Evolutionary conservation across 192 early-diverging fungal species (phyloP).

Genomic region (Glomus cerebriforme): DNA sequence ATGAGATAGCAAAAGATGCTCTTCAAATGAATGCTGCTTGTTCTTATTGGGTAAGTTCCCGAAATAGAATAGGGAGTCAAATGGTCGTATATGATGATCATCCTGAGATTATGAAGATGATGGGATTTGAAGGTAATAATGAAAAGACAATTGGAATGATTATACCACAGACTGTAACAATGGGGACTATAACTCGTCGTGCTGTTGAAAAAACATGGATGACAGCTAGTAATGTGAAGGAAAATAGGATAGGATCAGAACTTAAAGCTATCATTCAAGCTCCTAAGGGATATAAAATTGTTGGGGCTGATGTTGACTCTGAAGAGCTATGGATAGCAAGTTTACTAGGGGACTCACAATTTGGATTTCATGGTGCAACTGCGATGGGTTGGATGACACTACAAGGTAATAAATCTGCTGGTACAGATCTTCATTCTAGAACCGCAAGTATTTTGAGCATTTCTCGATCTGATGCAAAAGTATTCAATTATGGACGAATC

Average conservation of each 20-base stretch:
- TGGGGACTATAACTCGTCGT: constrained; percentile 96
- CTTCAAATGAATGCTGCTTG: constrained; percentile 75
- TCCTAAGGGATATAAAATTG: constrained; percentile 80
- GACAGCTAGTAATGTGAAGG: constrained; percentile 92
- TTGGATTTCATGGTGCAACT: constrained; percentile 88
- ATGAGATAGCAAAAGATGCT: constrained; percentile 69
- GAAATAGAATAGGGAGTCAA: constrained; percentile 79
- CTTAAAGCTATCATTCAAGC: constrained; percentile 87
- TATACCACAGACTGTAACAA: constrained; percentile 84
- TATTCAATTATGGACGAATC: constrained; percentile 95
- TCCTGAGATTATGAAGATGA: constrained; percentile 37
- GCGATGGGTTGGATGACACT: constrained; percentile 98
- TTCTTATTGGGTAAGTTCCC: constrained; percentile 89
- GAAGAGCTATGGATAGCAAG: constrained; percentile 98
- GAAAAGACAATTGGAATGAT: constrained; percentile 67
- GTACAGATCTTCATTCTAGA: constrained; percentile 92
- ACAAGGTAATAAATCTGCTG: constrained; percentile 86
- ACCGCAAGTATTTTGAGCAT: constrained; percentile 89
- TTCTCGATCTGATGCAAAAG: constrained; percentile 84
- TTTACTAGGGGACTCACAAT: constrained; percentile 91
- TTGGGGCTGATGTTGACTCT: constrained; percentile 96
- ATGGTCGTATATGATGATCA: constrained; percentile 79
- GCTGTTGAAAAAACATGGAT: constrained; percentile 94
- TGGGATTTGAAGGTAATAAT: constrained; percentile 45
- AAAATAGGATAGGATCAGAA: constrained; percentile 89